Evolutionary conservation across 1,284 basidiomycete genomes (phyloP), one percentile per base, ranked within the genome.

Genomic region (Rhodotorula sp.): DNA sequence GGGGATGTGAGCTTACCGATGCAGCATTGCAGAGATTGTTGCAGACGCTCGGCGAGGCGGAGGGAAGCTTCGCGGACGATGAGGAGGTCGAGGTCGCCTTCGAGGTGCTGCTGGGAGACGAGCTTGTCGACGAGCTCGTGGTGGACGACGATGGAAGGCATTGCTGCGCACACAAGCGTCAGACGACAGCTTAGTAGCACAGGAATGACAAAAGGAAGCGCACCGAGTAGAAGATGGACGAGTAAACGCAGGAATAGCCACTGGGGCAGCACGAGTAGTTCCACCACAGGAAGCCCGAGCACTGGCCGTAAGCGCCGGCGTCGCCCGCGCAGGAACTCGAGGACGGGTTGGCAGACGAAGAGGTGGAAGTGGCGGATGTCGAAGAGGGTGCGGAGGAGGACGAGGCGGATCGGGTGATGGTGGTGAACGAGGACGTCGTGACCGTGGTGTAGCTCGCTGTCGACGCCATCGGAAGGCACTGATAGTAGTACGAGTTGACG

Each of bases 401-500:
- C 24, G 47, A 36, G 17, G 30, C 24, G 7, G n/a, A 24, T 15
- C 47, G 47, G 15, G 36, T 52, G 13, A 30, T 22, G 3, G 55
- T 56, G 30, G 55, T 39, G 55, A 56, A 56, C 4, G 55, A 44
- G 39, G 39, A 6, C 39, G 39, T 44, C 27, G 36, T 46, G 2
- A 51, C 39, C n/a, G 39, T 52, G 11, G 51, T 53, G 27, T 57
- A 44, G 11, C 36, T 44, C 27, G 44, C 29, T 17, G 60, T 58
- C 29, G 57, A 44, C 32, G 55, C 55, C 44, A 29, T 13, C 4
- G 59, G 58, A 5, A 66, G 15, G 54, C 65, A 66, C 36, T 66
- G 64, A 17, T 22, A 48, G 53, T 66, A 66, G 24, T 48, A 66
- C 17, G 30, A n/a, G 36, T 59, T 61, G 39, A 52, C 29, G 65